Conservation (phyloP, 805 yeast species). For the Candida vaughaniae region DNA sequence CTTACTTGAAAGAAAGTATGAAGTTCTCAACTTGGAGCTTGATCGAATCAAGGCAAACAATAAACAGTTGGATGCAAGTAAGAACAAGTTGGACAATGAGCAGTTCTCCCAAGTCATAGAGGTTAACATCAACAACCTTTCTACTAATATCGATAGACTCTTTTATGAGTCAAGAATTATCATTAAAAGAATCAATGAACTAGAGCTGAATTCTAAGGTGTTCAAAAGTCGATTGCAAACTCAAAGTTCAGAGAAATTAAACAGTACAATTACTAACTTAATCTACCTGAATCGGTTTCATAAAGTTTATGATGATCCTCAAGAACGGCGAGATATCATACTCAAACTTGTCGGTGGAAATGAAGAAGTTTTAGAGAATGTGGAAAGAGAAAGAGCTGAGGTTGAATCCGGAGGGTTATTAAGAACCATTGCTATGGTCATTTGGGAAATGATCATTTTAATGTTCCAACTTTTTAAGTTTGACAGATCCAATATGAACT, state of each 20-base stretch:
- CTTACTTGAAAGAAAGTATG: conserved; percentile 19
- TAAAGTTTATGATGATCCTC: conserved; percentile 25
- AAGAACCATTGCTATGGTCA: conserved; percentile 25
- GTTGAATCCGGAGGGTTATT: conserved; percentile 13
- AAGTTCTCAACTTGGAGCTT: conserved; percentile 30
- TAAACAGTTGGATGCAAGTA: conserved; percentile 23
- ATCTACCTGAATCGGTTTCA: conserved; percentile 31
- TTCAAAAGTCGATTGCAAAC: conserved; percentile 28
- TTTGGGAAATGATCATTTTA: conserved; percentile 32
- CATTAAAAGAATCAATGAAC: conserved; percentile 37
- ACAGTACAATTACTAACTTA: conserved; percentile 23
- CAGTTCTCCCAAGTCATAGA: conserved; percentile 29
- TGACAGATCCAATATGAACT: conserved; percentile 42
- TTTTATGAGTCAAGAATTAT: conserved; percentile 42
- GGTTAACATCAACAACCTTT: conserved; percentile 28
- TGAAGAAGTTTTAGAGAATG: conserved; percentile 6
- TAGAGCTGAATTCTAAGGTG: conserved; percentile 32
- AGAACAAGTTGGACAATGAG: conserved; percentile 25
- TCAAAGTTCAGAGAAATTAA: conserved; percentile 26
- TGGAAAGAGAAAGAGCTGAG: conserved; percentile 6
- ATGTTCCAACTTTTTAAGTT: conserved; percentile 36
- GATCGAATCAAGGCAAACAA: conserved; percentile 26
- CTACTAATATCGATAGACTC: conserved; percentile 36
- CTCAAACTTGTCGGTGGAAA: conserved; percentile 27
- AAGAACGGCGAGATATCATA: conserved; percentile 28